Base-by-base conservation (phyloP, 345 rosid genomes). In the Linum trigynum region DNA sequence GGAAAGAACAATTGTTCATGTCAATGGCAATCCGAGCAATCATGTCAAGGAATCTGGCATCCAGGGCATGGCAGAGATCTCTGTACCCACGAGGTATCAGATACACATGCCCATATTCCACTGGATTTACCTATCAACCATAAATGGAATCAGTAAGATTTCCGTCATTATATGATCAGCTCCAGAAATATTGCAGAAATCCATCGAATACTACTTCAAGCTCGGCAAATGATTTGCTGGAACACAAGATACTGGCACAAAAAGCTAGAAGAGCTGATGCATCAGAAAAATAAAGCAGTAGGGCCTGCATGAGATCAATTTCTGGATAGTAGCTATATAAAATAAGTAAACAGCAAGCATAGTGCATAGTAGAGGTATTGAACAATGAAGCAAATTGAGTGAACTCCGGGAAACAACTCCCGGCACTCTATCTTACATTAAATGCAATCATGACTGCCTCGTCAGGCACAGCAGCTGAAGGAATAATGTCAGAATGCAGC, bases 81-180 rank as follows among this genome's bases (percentile, higher is more conserved):
- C 63, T 63, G 39, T 69, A 57, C 61, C 73, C 67, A 62, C 38
- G 55, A 59, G 79, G 79, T 45, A 76, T 71, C 71, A 70, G 45
- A 60, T 72, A 72, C 71, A 73, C 70, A 71, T 76, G 79, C 59
- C 82, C 79, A 59, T 79, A 73, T 65, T 75, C 82, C 40, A 68
- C 38, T 0, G 77, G 82, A 23, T 55, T 79, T 59, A 57, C 82
- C 79, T 79, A 23, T 23, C 32, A 23, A 23, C 32, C 32, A 23
- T 23, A 23, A 23, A 23, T 23, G 32, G 32, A 1, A 23, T 23
- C 32, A 23, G 32, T 23, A 23, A 23, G 32, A 23, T 23, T 23
- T 23, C 32, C 32, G 32, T 23, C 32, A 23, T 23, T 23, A 23
- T 23, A 23, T 23, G 32, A 23, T 23, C 32, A 23, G 32, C 32